A percentile compares a stretch with the other conserved stretches of the same genome.
phyloP scores from a whole-genome alignment of 352 stramenopile genomes.

The Phytophthora constricta region DNA sequence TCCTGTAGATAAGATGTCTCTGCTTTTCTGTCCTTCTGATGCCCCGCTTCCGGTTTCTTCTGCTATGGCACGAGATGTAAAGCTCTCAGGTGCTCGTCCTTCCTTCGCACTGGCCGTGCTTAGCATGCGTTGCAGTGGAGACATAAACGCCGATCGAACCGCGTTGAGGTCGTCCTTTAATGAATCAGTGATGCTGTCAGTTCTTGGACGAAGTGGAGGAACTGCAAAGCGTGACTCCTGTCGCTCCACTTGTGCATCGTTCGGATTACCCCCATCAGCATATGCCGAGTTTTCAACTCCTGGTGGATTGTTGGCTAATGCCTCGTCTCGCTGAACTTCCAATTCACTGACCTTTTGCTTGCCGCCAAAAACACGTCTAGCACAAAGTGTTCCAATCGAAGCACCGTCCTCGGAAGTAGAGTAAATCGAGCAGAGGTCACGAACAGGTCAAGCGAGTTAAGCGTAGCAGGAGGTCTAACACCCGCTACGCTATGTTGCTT shows the following conservation, averaged over 20 bases:
- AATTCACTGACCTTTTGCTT: conserved; percentile 51
- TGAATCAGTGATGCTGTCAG: conserved; percentile 64
- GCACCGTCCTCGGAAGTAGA: conserved; percentile 53
- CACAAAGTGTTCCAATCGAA: conserved; percentile 66
- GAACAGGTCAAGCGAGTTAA: conserved; percentile 37
- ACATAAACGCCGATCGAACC: conserved; percentile 46
- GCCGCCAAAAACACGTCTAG: conserved; percentile 57
- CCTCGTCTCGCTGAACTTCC: conserved; percentile 45
- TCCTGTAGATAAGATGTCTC: conserved; percentile 5
- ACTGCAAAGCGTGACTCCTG: conserved; percentile 39
- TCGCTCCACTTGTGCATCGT: conserved; percentile 30
- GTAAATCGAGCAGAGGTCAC: conserved; percentile 59
- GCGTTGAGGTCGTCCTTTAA: conserved; percentile 50
- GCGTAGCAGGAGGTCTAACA: conserved; percentile 20
- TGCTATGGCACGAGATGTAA: conserved; percentile 36
- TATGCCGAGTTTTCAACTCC: conserved; percentile 32
- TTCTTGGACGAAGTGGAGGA: conserved; percentile 41
- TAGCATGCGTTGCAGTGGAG: conserved; percentile 50
- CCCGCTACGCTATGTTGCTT: not conserved
- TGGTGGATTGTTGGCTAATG: conserved; percentile 36
- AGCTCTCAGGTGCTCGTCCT: conserved; percentile 23
- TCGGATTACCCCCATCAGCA: conserved; percentile 36
- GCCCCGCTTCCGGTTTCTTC: conserved; percentile 30
- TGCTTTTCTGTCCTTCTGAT: conserved; percentile 17
- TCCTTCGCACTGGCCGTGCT: conserved; percentile 45